Evolutionary conservation across 768 basidiomycete species (phyloP), one percentile per base, ranked within the genome.

Genomic region (Macrolepiota albuminosa): DNA sequence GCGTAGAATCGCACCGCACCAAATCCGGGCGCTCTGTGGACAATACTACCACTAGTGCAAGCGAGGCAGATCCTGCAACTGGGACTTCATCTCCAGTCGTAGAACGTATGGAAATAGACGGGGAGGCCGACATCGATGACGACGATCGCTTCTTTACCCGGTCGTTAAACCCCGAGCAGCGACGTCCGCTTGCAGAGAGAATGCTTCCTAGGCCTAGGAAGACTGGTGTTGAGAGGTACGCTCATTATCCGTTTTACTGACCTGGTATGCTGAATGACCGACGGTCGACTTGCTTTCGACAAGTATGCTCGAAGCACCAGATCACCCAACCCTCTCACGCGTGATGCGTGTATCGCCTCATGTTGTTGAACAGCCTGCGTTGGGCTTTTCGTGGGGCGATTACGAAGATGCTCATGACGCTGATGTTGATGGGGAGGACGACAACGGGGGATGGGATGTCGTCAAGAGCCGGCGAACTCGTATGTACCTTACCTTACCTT

Each of bases 381-480:
- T 76, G 6, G 88, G 89, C 0, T 88, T 87, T 69, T 83, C 87
- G 0, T 89, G 87, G 89, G 85, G 73, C 0, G 89, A 91, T 73
- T 91, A 91, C 66, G 90, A 91, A 58, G 87, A 90, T 54, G 83
- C 83, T 24, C 78, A 81, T 54, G 67, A 67, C 18, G 72, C 63
- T 37, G 69, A 72, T 42, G 78, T 72, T 11, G 78, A 76, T n/a
- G 79, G 80, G 52, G 85, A 85, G 47, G 84, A 82, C 5, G 87
- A 85, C 59, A 90, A 90, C 56, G 89, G 87, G 54, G 88, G 85
- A 2, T 93, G 91, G 92, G 88, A 84, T 26, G 82, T 91, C 46
- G 89, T 93, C 64, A 82, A 77, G 72, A 83, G 83, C 64, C 79
- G 80, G 58, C 77, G 75, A 50, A 24, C 53, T 50, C 53, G 51